A percentile compares a stretch with the other conserved stretches of the same genome.
These are phyloP conservation scores for Colletotrichum costaricense DNA, from an alignment of 2,329 filamentous ascomycete species.

Conservation along the genomic window DNA sequence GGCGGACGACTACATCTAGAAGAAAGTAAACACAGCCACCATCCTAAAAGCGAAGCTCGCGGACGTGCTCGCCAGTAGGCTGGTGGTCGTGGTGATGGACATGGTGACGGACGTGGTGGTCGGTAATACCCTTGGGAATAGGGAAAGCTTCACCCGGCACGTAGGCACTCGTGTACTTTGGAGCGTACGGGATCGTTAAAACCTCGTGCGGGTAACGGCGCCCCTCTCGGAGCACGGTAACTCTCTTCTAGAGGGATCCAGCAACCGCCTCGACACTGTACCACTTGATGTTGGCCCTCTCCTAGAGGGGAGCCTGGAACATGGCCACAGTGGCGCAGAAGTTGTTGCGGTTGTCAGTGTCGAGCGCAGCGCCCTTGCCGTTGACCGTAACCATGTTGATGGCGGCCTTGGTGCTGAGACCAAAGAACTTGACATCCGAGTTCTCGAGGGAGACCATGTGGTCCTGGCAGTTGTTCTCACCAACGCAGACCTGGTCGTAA, in stretches of 20 bases:
- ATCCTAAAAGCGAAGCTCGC: neutral
- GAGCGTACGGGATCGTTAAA: neutral
- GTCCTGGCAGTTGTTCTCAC: constrained; percentile 76
- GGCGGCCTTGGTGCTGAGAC: constrained; percentile 79
- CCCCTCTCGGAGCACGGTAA: neutral
- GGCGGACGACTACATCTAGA: neutral
- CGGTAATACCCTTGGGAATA: neutral
- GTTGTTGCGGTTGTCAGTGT: constrained; percentile 72
- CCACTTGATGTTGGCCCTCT: neutral
- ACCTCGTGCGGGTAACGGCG: neutral
- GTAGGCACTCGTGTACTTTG: neutral
- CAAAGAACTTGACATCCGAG: constrained; percentile 71
- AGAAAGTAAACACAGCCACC: neutral
- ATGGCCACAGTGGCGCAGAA: constrained; percentile 72
- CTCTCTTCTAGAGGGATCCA: neutral
- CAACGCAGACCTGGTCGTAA: constrained; percentile 78
- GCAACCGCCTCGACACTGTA: neutral
- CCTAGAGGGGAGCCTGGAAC: constrained; percentile 48
- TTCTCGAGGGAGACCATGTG: constrained; percentile 81
- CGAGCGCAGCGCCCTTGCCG: constrained; percentile 63
- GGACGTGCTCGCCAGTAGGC: neutral
- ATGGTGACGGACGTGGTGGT: neutral
- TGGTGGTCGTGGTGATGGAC: neutral
- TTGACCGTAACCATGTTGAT: constrained; percentile 78
- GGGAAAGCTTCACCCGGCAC: neutral